Percentiles rank a stretch among this genome's conserved stretches.
These are phyloP conservation scores for Diaporthe sp. DNA, from an alignment of 2,329 filamentous ascomycete genomes.

Conservation along the genomic window DNA sequence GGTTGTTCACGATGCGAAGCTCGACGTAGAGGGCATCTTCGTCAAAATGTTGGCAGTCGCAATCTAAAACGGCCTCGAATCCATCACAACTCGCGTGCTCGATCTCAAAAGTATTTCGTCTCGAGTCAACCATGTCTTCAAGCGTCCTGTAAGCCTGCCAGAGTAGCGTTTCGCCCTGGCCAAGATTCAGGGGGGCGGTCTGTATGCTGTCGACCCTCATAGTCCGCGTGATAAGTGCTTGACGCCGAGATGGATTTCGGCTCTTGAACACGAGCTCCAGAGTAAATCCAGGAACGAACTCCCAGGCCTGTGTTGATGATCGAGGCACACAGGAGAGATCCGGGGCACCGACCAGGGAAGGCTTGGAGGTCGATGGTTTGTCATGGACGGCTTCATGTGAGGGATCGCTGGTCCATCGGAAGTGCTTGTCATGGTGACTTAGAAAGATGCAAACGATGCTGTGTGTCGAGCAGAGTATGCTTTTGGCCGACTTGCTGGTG, in stretches of 20 bases:
- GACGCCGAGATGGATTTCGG: constrained; percentile 48
- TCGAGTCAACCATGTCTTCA: constrained; percentile 52
- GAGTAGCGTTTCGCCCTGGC: constrained; percentile 58
- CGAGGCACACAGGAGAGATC: constrained; percentile 59
- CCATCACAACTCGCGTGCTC: constrained; percentile 49
- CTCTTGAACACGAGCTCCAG: constrained; percentile 58
- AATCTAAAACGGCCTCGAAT: constrained; percentile 50
- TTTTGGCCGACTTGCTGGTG: constrained; percentile 54
- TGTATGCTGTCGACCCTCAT: constrained; percentile 59
- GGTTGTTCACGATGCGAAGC: constrained; percentile 59
- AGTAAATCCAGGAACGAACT: constrained; percentile 60
- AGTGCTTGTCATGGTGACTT: constrained; percentile 59
- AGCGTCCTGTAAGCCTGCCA: constrained; percentile 55
- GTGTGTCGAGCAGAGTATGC: constrained; percentile 60
- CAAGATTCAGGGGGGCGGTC: constrained; percentile 57
- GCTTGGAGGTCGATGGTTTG: constrained; percentile 51
- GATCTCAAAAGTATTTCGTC: constrained; percentile 53
- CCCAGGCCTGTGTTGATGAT: constrained; percentile 55
- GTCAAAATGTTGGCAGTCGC: constrained; percentile 52
- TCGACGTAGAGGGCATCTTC: constrained; percentile 57
- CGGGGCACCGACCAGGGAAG: constrained; percentile 54
- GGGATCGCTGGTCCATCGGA: constrained; percentile 57
- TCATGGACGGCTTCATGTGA: constrained; percentile 51
- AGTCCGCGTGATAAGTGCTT: constrained; percentile 50
- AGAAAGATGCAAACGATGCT: constrained; percentile 63